A percentile compares a stretch with the other conserved stretches of the same genome.
These are phyloP conservation scores for Lanzia echinophila DNA, from an alignment of 2,329 filamentous ascomycete genomes.

Conservation along the genomic window DNA sequence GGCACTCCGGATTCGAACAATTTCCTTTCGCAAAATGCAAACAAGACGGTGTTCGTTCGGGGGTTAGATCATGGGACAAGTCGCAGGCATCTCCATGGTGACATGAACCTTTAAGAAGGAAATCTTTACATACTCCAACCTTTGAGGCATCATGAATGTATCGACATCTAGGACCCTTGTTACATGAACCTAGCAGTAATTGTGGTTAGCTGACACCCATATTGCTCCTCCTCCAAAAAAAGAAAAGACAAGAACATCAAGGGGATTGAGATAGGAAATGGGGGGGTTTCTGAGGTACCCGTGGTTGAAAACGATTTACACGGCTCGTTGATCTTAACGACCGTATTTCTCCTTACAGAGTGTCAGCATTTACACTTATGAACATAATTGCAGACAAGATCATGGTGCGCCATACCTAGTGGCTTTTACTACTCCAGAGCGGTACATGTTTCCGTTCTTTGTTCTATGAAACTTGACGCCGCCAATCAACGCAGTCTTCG, in stretches of 20 bases:
- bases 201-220: constrained; percentile 28
- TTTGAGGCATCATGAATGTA: constrained; percentile 80
- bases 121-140: constrained; percentile 85
- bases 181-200: constrained; percentile 64
- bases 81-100: constrained; percentile 73
- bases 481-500: constrained; percentile 64
- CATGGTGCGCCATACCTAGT: constrained; percentile 56
- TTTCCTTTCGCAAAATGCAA: constrained; percentile 84
- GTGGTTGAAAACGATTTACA: constrained; percentile 68
- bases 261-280: constrained; percentile 24
- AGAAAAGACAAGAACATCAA: constrained; percentile 13
- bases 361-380: constrained; percentile 27
- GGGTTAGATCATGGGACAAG: constrained; percentile 78
- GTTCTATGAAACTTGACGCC: constrained; percentile 80
- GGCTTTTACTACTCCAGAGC: constrained; percentile 66
- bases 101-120: constrained; percentile 74
- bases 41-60: constrained; percentile 81
- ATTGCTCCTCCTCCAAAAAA: constrained; percentile 17
- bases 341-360: constrained; percentile 32
- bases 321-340: constrained; percentile 59
- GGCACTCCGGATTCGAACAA: constrained; percentile 80
- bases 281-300: constrained; percentile 44
- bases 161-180: constrained; percentile 71
- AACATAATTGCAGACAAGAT: not conserved
- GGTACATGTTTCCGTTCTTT: constrained; percentile 81